Evolutionary conservation across 129 eudicot species (phyloP), one percentile per base, ranked within the genome.

Genomic region (Sambucus nigra): DNA sequence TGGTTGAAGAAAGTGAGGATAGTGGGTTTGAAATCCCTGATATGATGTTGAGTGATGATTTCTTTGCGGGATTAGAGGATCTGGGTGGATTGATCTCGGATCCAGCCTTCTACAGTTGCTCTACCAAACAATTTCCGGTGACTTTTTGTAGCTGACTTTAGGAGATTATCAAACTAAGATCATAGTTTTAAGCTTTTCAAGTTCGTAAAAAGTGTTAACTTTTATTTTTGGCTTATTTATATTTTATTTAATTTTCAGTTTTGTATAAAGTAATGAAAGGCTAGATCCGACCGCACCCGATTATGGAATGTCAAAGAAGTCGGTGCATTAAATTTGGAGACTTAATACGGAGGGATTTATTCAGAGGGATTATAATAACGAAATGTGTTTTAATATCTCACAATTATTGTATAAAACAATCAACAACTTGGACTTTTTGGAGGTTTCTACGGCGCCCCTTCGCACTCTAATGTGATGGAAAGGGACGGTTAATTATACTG

Each of bases 41-140:
- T 68, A 65, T 69, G 59, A 52, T 52, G 19, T 41, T 70, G 20
- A 59, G 48, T 1, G 97, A 81, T 51, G 92, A 88, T 60, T 88
- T 88, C 70, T 88, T 88, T 38, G 79, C 64, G 45, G 94, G 92
- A 12, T 69, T 88, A 45, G 87, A 81, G 20, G 83, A 84, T 64
- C 70, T 88, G 33, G 83, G 74, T 54, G 77, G 65, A 2, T 55
- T 66, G 21, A 31, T 40, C 39, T 66, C 68, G 19, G 71, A 69
- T 14, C 47, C 70, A 32, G 56, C 66, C 7, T 57, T 54, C 53
- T 53, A 26, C 16, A 57, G 61, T 32, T 35, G 35, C 61, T 63
- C 73, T n/a, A 35, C 57, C 26, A 26, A 35, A 19, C 62, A 64
- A 20, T 60, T 67, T 59, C 74, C 75, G 49, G 46, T 52, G 55